Percentiles rank a stretch among this genome's conserved stretches.
These are phyloP conservation scores for Aspergillus leporis DNA, from an alignment of 495 filamentous ascomycete genomes.

Conservation along the genomic window DNA sequence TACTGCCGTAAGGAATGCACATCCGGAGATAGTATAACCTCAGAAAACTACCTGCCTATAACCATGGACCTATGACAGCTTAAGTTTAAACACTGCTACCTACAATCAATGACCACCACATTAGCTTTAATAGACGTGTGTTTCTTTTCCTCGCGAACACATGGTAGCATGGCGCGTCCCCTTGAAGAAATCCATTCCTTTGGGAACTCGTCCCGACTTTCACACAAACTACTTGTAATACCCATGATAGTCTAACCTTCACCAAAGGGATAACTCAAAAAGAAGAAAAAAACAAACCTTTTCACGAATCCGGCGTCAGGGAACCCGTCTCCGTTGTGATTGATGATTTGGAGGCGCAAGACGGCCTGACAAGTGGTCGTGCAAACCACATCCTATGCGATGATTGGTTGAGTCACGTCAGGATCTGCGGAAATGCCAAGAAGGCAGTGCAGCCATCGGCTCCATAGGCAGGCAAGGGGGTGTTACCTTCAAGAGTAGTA, in stretches of 20 bases:
- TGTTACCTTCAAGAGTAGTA: slow-evolving; percentile 9
- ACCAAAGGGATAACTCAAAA: neutral
- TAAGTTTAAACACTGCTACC: neutral
- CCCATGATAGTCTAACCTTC: neutral
- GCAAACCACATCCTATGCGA: slow-evolving; percentile 4
- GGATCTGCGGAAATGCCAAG: slow-evolving; percentile 28
- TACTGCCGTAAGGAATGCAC: neutral
- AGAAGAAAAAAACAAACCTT: slow-evolving; percentile 4
- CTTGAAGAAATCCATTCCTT: slow-evolving; percentile 5
- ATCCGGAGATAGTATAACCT: neutral
- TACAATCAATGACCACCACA: neutral
- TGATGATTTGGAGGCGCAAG: slow-evolving; percentile 16
- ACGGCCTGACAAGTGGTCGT: slow-evolving; percentile 24
- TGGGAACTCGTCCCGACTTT: neutral
- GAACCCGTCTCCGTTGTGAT: neutral
- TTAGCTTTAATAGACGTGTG: slow-evolving; percentile 4
- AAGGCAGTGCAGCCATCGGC: slow-evolving; percentile 20
- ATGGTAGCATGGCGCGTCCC: slow-evolving; percentile 1
- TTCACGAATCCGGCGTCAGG: slow-evolving; percentile 5
- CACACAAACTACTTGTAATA: neutral
- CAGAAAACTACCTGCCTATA: neutral
- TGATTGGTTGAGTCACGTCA: slow-evolving; percentile 17
- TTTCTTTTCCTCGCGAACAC: slow-evolving; percentile 3
- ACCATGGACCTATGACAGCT: slow-evolving; percentile 1
- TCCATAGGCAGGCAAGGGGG: slow-evolving; percentile 18